Evolutionary conservation across 2,329 filamentous ascomycete species (phyloP), one percentile per base, ranked within the genome.

Genomic region (Pyricularia sp.): DNA sequence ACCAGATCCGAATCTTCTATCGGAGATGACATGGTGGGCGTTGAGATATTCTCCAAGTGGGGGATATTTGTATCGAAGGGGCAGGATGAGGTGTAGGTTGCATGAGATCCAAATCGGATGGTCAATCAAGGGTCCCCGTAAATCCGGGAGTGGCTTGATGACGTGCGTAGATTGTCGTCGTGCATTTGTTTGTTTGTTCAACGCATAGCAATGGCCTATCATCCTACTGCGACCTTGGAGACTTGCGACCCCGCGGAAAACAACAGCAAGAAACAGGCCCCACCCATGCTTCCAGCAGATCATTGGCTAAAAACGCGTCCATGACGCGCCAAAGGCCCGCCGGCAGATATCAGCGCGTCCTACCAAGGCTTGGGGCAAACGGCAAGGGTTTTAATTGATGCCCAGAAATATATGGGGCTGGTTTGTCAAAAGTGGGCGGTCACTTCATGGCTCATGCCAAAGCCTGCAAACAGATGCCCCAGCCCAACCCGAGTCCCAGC

Each of bases 1-100:
- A 70, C 66, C 9, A 70, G 64, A 16, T 66, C 66, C 53, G 69
- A 70, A 62, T 67, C 66, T 65, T 70, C 69, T 33, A 60, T 60
- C 2, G 55, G 28, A 24, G 53, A 19, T n/a, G 55, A 33, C 55
- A 64, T 64, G 24, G 55, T 28, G 33, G 35, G 19, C 16, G 62
- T 24, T 22, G 62, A 13, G 13, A 49, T 55, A 2, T 55, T 33
- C 16, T 22, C 9, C 16, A n/a, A 3, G 44, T 31, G 26, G 24
- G 53, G 22, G 53, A 28, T 24, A n/a, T 22, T 3, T 24, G 28
- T 13, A 57, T 28, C 22, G 19, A 28, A 24, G 10, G 9, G 12
- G n/a, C 26, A 55, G 9, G 22, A 9, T 55, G 8, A 12, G 22
- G 12, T 44, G 12, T n/a, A n/a, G n/a, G n/a, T 44, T 16, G 16